Base-by-base conservation (phyloP, 2,329 filamentous ascomycete genomes). In the Zymoseptoria passerinii region DNA sequence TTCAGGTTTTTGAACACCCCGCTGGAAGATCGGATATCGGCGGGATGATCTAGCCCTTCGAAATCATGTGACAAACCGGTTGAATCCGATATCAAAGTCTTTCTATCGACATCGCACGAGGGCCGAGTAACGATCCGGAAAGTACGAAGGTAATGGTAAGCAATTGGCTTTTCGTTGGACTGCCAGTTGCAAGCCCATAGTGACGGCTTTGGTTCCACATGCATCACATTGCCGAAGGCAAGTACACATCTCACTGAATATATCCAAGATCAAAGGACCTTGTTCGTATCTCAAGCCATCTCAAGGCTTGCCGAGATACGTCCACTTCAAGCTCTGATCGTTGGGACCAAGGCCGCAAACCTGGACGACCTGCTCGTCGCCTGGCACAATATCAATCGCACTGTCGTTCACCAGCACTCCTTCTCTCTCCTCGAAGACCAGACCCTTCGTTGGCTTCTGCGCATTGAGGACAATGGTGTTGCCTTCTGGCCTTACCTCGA, bases 361-460 rank as follows among this genome's bases (percentile, higher is more conserved):
- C 57, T 65, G 72, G 63, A 79, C 72, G 51, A 74, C 62, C 65
- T 83, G 81, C 60, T 79, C 78, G 66, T 83, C 81, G 6, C 81
- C 81, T n/a, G 82, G 82, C 5, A 82, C 78, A 59, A 83, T 68
- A 65, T 84, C 82, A 55, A 84, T 75, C 8, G 80, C 81, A 65
- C 80, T 83, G 67, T 84, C 81, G 54, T 78, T 75, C 19, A 83
- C 70, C 10, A 77, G 73, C 49, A 83, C 76, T 9, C 79, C 80
- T 55, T 81, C 77, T 55, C 79, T 70, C 65, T 83, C 82, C 67
- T 83, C 81, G 62, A 83, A 83, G 3, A 83, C 81, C n/a, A 84
- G 70, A 10, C 81, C 81, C 63, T 84, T 84, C 2, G 81, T 81
- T 1, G 82, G 81, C 68, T 78, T 80, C 52, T 72, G 66, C 5